phyloP scores from a whole-genome alignment of 371 early-diverging fungal species.

The Apophysomyces trapeziformis region DNA sequence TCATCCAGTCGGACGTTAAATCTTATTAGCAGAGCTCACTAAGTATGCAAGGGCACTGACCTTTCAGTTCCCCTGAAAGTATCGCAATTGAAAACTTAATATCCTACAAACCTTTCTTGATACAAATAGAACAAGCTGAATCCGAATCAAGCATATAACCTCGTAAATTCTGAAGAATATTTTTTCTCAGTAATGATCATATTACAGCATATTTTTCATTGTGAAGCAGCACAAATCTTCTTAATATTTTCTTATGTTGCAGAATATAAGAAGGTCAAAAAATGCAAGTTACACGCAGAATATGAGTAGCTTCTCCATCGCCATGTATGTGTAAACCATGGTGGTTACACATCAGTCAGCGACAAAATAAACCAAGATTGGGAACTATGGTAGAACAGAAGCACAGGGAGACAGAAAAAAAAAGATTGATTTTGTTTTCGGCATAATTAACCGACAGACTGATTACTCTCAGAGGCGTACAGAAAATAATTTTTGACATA shows the following conservation, averaged over 20 bases:
- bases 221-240: neutral
- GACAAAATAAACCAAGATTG: neutral
- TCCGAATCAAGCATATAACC: too few relatives aligned
- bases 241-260: neutral
- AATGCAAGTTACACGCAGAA: constrained; percentile 2
- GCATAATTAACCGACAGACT: neutral
- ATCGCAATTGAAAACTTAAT: too few relatives aligned
- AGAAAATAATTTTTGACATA: neutral
- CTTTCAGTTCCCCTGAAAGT: too few relatives aligned
- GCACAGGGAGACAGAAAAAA: neutral
- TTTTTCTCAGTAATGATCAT: neutral
- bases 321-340: neutral
- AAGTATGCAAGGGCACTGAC: too few relatives aligned
- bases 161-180: too few relatives aligned
- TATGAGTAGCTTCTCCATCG: neutral
- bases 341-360: neutral
- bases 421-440: neutral
- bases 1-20: too few relatives aligned
- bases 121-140: too few relatives aligned
- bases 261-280: neutral
- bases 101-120: too few relatives aligned
- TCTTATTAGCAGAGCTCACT: too few relatives aligned
- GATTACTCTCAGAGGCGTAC: neutral
- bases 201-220: neutral
- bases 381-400: neutral